These are phyloP conservation scores for Paxillus rubicundulus DNA, from an alignment of 768 basidiomycete species.

Conservation along the genomic window DNA sequence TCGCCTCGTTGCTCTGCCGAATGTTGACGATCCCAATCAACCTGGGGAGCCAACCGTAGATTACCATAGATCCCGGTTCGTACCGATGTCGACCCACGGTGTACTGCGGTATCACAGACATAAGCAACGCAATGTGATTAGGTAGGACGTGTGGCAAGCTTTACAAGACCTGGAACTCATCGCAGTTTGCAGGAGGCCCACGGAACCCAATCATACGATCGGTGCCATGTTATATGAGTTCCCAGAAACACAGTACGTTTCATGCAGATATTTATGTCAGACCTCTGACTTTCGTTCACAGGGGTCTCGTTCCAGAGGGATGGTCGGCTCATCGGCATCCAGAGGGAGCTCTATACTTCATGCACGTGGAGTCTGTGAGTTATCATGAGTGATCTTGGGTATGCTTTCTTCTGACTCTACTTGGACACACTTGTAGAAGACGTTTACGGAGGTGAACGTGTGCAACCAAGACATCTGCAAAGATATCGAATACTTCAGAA, in stretches of 20 bases:
- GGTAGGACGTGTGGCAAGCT: constrained; percentile 4
- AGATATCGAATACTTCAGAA: constrained; percentile 37
- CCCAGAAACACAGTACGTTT: constrained; percentile 19
- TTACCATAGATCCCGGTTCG: constrained; percentile 4
- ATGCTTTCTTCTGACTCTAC: not conserved
- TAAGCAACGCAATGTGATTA: not conserved
- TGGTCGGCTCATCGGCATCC: constrained; percentile 55
- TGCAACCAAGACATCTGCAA: constrained; percentile 34
- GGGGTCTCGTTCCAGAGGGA: constrained; percentile 22
- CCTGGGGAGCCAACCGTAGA: constrained; percentile 4
- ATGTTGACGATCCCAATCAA: constrained; percentile 1
- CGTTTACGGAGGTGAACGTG: constrained; percentile 56
- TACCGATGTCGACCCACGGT: constrained; percentile 12
- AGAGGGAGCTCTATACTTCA: constrained; percentile 59
- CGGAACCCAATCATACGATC: constrained; percentile 4
- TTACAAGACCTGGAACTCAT: not conserved
- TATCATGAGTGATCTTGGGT: not conserved
- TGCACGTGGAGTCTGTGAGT: constrained; percentile 43
- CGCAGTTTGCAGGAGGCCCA: constrained; percentile 1
- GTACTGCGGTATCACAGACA: constrained; percentile 12
- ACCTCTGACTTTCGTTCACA: not conserved
- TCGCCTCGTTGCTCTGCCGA: not conserved
- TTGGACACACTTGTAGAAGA: constrained; percentile 38
- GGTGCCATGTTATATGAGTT: constrained; percentile 18
- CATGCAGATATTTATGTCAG: not conserved